Percentiles rank a stretch among this genome's conserved stretches.
Conservation (phyloP, 2,329 filamentous ascomycete genomes). For the Alternaria hordeiaustralica region DNA sequence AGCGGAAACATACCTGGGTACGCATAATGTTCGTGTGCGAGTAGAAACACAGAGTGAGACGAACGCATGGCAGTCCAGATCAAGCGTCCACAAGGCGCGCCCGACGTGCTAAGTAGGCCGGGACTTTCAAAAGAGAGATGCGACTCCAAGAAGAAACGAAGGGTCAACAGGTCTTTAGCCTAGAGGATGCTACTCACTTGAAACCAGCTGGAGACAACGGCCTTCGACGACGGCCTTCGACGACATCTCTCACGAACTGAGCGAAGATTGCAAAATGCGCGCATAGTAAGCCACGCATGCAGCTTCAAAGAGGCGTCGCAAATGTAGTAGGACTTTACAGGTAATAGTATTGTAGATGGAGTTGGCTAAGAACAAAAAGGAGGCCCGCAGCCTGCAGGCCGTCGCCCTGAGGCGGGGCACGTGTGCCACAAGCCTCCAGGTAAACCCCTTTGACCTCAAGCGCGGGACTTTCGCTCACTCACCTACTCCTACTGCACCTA, state of each 20-base stretch:
- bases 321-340: not conserved
- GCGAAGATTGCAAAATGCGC: not conserved
- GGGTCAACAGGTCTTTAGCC: not conserved
- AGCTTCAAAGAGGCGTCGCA: not conserved
- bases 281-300: not conserved
- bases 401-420: conserved; percentile 6
- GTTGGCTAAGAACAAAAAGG: not conserved
- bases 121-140: not conserved
- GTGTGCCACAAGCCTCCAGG: conserved; percentile 4
- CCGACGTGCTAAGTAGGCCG: not conserved
- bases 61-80: not conserved
- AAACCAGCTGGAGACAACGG: conserved; percentile 1
- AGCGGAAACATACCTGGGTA: not conserved
- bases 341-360: not conserved
- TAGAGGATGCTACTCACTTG: not conserved
- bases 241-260: not conserved
- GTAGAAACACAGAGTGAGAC: not conserved
- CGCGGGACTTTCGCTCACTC: not conserved
- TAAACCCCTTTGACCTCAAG: not conserved
- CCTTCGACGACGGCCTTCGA: no score
- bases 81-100: not conserved
- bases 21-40: not conserved
- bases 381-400: not conserved
- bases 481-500: not conserved
- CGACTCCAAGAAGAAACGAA: not conserved